These are phyloP conservation scores for Vigna radiata DNA, from an alignment of 306 rosid genomes.

Conservation along the genomic window DNA sequence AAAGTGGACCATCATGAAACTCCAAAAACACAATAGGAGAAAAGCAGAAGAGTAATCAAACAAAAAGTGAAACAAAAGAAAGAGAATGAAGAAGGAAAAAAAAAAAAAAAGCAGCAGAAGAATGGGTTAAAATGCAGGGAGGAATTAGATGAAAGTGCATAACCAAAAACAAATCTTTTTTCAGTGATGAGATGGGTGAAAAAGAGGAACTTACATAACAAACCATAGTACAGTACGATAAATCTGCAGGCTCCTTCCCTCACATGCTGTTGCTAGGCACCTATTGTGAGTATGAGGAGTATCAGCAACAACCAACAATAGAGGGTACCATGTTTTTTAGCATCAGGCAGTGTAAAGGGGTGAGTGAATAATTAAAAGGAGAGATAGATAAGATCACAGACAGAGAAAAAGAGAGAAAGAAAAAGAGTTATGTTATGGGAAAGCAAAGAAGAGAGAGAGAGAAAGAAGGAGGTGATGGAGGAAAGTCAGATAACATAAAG, in stretches of 20 bases:
- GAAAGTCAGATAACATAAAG: conserved; percentile 51
- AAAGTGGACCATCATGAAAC: conserved; percentile 39
- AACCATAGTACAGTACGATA: conserved; percentile 39
- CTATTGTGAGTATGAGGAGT: conserved; percentile 34
- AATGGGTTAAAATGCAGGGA: conserved; percentile 42
- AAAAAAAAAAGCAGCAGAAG: not conserved
- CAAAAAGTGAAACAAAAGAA: not conserved
- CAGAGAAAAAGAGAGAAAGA: conserved; percentile 36
- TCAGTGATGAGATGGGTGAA: conserved; percentile 39
- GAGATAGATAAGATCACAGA: conserved; percentile 55
- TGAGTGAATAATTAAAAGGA: conserved; percentile 51
- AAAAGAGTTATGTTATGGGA: conserved; percentile 1
- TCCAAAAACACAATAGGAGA: conserved; percentile 24
- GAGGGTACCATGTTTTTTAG: conserved; percentile 39
- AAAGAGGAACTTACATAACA: conserved; percentile 46
- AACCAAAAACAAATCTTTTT: conserved; percentile 33
- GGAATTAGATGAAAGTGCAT: conserved; percentile 18
- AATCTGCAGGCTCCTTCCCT: conserved; percentile 39
- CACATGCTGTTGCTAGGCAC: conserved; percentile 21
- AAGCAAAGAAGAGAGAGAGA: not conserved
- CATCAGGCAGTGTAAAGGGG: conserved; percentile 49
- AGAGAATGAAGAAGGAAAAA: conserved; percentile 2
- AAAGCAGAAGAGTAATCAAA: conserved; percentile 8
- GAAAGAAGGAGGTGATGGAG: conserved; percentile 39
- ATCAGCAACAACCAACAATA: conserved; percentile 40